These are phyloP conservation scores for Lentinula detonsa DNA, from an alignment of 768 basidiomycete genomes.

Conservation along the genomic window DNA sequence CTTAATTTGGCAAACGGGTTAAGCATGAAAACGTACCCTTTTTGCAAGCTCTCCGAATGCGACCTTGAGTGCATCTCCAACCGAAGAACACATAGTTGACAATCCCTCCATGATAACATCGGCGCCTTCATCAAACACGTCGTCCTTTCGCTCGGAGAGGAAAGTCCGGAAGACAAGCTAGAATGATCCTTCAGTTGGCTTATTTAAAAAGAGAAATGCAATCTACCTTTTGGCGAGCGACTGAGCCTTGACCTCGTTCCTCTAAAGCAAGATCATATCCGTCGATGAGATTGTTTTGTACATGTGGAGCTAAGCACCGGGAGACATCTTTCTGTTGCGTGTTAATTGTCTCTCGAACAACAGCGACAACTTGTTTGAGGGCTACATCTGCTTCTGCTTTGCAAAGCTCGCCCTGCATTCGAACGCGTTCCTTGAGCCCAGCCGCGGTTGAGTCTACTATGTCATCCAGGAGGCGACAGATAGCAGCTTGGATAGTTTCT, in stretches of 20 bases:
- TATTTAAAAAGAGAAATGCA: neutral
- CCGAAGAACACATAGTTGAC: conserved; percentile 37
- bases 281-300: conserved; percentile 41
- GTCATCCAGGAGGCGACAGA: conserved; percentile 42
- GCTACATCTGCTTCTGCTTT: conserved; percentile 46
- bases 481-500: conserved; percentile 23
- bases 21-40: conserved; percentile 35
- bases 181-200: neutral
- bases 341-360: conserved; percentile 44
- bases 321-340: conserved; percentile 56
- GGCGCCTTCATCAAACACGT: conserved; percentile 48
- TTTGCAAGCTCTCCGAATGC: conserved; percentile 45
- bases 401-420: conserved; percentile 44
- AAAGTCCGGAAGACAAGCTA: conserved; percentile 45
- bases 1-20: neutral
- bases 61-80: conserved; percentile 41
- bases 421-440: conserved; percentile 47
- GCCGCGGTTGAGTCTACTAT: conserved; percentile 44
- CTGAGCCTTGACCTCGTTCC: conserved; percentile 49
- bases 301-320: conserved; percentile 48
- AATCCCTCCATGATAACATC: conserved; percentile 44
- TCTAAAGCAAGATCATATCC: conserved; percentile 51
- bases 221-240: conserved; percentile 52
- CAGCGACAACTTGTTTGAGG: conserved; percentile 38
- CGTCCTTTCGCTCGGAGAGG: conserved; percentile 35